Base-by-base conservation (phyloP, 2,329 filamentous ascomycete species). In the Furcasterigmium furcatum region DNA sequence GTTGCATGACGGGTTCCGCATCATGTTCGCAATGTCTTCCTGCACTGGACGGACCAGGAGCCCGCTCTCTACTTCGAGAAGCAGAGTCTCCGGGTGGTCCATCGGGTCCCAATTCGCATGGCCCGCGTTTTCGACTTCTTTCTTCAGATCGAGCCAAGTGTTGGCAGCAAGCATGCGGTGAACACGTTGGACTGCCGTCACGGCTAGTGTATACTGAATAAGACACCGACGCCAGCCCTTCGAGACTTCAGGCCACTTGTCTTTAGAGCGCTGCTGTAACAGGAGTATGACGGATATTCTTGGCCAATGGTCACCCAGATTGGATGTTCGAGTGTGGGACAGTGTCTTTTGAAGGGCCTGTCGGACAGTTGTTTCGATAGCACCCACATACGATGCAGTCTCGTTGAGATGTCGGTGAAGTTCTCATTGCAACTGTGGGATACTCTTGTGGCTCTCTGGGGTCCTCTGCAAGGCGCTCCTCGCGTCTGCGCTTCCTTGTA, bases 21-120 rank as follows among this genome's bases (percentile, higher is more conserved):
- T 88, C 18, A 73, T 56, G 0, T 46, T 38, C 0, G 84, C 79
- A 41, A 89, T 80, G 2, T 74, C 57, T 3, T 74, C 68, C 55
- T 89, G 84, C 0, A 79, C 73, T 0, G 68, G 56, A 0, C 87
- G 74, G 9, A 90, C 81, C 9, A 82, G 55, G 2, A 89, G 68
- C 1, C 74, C 72, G 18, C 34, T 36, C 10, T 36, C 16, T 8
- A 36, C 34, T 16, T 36, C 34, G n/a, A 36, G 34, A 19, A 36
- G 34, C 4, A 36, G 16, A 19, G 34, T 18, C 16, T 36, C 34
- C 5, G 34, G 34, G 34, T 36, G 5, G 9, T 20, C n/a, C 16
- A 36, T 36, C 12, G 16, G 34, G 10, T 36, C 34, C 34, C 16
- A 36, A 18, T 36, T 36, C 6, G 34, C 9, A 36, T 36, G 34